Conservation (phyloP, 345 rosid genomes). For the Dovyalis caffra region DNA sequence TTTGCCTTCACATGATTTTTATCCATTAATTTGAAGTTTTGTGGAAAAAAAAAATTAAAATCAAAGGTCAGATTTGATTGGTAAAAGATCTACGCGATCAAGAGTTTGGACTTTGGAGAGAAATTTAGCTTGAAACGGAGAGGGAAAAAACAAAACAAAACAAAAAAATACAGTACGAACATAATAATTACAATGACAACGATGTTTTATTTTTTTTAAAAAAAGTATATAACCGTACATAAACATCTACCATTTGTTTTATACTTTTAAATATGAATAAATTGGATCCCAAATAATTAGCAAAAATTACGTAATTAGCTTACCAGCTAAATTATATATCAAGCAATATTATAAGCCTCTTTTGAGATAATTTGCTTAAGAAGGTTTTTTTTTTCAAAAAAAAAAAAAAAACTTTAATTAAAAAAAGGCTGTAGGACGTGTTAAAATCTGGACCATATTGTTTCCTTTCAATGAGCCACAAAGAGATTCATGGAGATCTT, state of each 20-base stretch:
- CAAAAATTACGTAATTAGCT: too few relatives aligned
- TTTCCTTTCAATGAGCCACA: not conserved
- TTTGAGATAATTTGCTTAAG: not conserved
- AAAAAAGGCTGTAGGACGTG: not conserved
- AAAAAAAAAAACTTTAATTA: not conserved
- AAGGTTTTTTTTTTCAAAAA: too few relatives aligned
- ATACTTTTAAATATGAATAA: too few relatives aligned
- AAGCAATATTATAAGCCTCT: not conserved
- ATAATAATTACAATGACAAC: too few relatives aligned
- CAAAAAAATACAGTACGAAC: too few relatives aligned
- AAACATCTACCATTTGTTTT: too few relatives aligned
- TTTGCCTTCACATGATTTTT: not conserved
- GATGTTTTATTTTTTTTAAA: too few relatives aligned
- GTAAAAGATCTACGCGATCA: not conserved
- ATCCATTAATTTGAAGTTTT: not conserved
- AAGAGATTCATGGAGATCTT: not conserved
- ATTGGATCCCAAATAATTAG: too few relatives aligned
- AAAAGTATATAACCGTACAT: too few relatives aligned
- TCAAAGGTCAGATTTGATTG: not conserved
- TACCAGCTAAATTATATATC: not conserved
- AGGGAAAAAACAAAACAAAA: too few relatives aligned
- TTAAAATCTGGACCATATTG: not conserved
- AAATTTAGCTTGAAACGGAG: not conserved
- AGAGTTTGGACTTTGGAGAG: not conserved
- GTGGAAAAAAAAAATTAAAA: not conserved